Percentiles rank a stretch among this genome's conserved stretches.
Conservation (phyloP, 768 basidiomycete genomes). For the Collybia sordida region DNA sequence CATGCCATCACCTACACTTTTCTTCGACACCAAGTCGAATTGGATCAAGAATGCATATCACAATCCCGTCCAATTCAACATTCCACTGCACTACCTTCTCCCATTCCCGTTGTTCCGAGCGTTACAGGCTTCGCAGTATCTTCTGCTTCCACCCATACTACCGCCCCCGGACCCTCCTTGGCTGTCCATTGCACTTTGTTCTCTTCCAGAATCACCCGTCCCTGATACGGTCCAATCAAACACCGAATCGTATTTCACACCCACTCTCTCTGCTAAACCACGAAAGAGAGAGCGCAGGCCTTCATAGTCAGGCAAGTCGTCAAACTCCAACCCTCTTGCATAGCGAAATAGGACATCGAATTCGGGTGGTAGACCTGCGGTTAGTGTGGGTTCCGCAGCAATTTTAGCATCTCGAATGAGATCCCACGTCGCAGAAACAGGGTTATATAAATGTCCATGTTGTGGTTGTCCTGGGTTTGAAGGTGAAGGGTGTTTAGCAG, state of each 20-base stretch:
- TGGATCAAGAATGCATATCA: no score
- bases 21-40: no score
- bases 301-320: slow-evolving; percentile 87
- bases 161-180: slow-evolving; percentile 5
- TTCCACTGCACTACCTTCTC: slow-evolving; percentile 12
- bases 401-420: slow-evolving; percentile 75
- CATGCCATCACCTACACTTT: no score
- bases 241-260: slow-evolving; percentile 52
- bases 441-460: slow-evolving; percentile 37
- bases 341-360: slow-evolving; percentile 82
- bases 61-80: no score
- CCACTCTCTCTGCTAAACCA: slow-evolving; percentile 52
- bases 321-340: slow-evolving; percentile 79
- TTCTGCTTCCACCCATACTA: slow-evolving; percentile 14
- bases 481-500: slow-evolving; percentile 22
- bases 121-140: slow-evolving; percentile 42
- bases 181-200: slow-evolving; percentile 17
- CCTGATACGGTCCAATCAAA: slow-evolving; percentile 41
- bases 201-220: slow-evolving; percentile 11
- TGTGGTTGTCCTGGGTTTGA: slow-evolving; percentile 2
- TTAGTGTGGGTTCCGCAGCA: slow-evolving; percentile 63
- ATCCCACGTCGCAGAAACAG: slow-evolving; percentile 73
- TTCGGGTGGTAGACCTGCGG: slow-evolving; percentile 75
- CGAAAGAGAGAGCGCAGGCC: slow-evolving; percentile 76
- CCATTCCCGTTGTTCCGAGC: slow-evolving; percentile 22